Evolutionary conservation across 352 stramenopile genomes (phyloP), one percentile per base, ranked within the genome.

Genomic region (Salisapilia sapeloensis): DNA sequence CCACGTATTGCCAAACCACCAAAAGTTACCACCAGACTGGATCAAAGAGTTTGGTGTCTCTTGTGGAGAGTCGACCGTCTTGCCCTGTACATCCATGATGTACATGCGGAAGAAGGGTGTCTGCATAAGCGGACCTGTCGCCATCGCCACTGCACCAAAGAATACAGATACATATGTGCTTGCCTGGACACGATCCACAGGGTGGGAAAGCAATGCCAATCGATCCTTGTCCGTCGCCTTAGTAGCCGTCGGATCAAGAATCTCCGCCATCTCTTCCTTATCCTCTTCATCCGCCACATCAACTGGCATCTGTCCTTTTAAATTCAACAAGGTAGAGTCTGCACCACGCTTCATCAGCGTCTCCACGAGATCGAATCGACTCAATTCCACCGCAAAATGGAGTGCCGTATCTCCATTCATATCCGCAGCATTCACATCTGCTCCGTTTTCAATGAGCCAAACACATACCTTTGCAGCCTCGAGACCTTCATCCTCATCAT

Each of bases 1-100:
- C 76, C 76, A 91, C 31, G 71, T 81, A 48, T 91, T 91, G 43
- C 76, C 76, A 42, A 87, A 91, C 69, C 69, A 89, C 76, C 71
- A 87, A 44, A 86, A 84, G 48, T 85, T 86, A 24, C 69, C 67
- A 25, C 69, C 66, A 2, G 69, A 71, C 48, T 91, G 71, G 40
- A 91, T 91, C 19, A 91, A 50, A 24, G 72, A 87, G 48, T 85
- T 87, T 2, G 76, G 66, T 15, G 76, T 89, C 24, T 74, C 51
- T 35, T 91, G 76, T 15, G 70, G 53, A 10, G 46, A 60, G 33
- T 86, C 72, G 13, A 89, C 64, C 20, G 86, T 45, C 6, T 50
- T 49, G 22, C 69, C 61, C 35, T 79, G 80, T 24, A 53, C 59
- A 44, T 91, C 76, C 44, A 91, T 50, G 22, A 81, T 60, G 53